Conservation (phyloP, 108 stramenopile species). For the Cyclotella choctawhatcheeana region DNA sequence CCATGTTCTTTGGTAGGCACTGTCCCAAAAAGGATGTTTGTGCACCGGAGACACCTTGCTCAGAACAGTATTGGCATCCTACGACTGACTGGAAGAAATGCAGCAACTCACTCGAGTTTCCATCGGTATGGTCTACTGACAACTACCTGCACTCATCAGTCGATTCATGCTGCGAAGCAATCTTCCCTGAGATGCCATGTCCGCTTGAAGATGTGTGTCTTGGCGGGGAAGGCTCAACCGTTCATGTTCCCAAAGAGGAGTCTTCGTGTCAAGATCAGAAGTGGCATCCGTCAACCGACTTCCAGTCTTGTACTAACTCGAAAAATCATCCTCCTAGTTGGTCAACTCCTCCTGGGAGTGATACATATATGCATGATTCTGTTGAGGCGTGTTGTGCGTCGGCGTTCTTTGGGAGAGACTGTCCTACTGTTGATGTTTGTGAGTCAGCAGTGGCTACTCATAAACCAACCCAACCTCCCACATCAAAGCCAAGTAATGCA, state of each 20-base stretch:
- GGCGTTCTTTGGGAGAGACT: not conserved
- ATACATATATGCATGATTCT: conserved; percentile 1
- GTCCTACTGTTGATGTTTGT: conserved; percentile 6
- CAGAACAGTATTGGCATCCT: too few species aligned
- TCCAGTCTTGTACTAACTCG: conserved; percentile 8
- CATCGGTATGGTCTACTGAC: not conserved
- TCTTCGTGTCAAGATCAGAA: not conserved
- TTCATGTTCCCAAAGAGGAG: too few species aligned
- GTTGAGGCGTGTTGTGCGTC: conserved; percentile 3
- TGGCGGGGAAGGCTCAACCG: too few species aligned
- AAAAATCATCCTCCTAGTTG: conserved; percentile 3
- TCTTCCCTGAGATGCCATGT: not conserved
- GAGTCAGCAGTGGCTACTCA: not conserved
- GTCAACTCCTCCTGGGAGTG: not conserved
- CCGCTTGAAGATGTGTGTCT: not conserved
- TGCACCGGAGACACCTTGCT: too few species aligned
- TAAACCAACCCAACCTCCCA: too few species aligned
- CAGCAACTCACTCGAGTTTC: not conserved
- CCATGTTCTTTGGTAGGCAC: conserved; percentile 1
- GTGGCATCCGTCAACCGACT: conserved; percentile 2
- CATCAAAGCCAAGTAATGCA: too few species aligned
- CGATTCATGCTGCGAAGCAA: not conserved
- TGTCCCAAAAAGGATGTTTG: conserved; percentile 16
- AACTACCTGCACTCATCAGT: not conserved
- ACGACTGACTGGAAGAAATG: not conserved